Evolutionary conservation across 495 filamentous ascomycete species (phyloP), one percentile per base, ranked within the genome.

Genomic region (Lasiosphaeriaceae sp.): DNA sequence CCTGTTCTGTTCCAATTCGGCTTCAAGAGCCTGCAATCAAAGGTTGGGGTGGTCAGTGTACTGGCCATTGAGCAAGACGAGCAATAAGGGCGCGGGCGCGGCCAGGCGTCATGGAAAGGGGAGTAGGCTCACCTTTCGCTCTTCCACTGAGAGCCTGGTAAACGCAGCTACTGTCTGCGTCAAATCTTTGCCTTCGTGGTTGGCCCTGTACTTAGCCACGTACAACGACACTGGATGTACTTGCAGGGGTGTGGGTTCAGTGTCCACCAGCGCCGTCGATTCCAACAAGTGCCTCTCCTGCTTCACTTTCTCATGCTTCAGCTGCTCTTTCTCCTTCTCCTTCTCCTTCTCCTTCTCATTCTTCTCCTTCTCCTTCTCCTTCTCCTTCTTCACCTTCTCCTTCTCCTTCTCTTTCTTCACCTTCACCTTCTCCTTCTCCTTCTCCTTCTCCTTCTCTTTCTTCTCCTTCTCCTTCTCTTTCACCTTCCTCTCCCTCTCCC

Each of bases 1-100:
- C 35, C 66, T 77, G 61, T 80, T 83, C 54, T 79, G 58, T 24
- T 71, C 71, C 35, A 78, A 82, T 29, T 77, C 62, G 70, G 68
- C 80, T 79, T 54, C 11, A n/a, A 72, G 60, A 46, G 44, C 48
- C 74, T 77, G 50, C 17, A 11, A 29, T 21, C 24, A 37, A 21
- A 12, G 7, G n/a, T 20, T 3, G 21, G 17, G 48, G 9, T 26
- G 23, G 52, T 64, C 37, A 61, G 55, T 43, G 14, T 31, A 31
- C 9, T n/a, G n/a, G n/a, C n/a, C n/a, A n/a, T n/a, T n/a, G n/a
- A n/a, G n/a, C n/a, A n/a, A n/a, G n/a, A 31, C 26, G 26, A 31
- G 26, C 26, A 31, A 9, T 31, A 4, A 4, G 4, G 26, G 26
- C 3, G 26, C 4, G 26, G 26, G 4, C 26, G 26, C 26, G 26